A percentile compares a stretch with the other conserved stretches of the same genome.
Evolutionary conservation across 495 filamentous ascomycete species (phyloP).

Genomic region (Podospora pseudopauciseta): DNA sequence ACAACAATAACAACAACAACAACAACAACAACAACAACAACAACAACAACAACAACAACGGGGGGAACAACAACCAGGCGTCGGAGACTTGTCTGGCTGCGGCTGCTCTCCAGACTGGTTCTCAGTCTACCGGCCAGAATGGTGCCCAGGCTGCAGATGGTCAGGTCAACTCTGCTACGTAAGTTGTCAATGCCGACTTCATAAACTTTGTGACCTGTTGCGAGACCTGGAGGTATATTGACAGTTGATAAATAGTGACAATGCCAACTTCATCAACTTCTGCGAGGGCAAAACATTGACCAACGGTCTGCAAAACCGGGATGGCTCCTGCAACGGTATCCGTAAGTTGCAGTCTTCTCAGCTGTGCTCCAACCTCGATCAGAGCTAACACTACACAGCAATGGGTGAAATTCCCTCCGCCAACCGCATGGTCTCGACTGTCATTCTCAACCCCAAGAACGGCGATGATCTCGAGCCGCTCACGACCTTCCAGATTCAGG

Average conservation of each 20-base stretch:
- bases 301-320: slow-evolving; percentile 61
- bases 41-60: slow-evolving; percentile 22
- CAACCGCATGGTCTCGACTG: slow-evolving; percentile 62
- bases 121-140: slow-evolving; percentile 36
- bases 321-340: slow-evolving; percentile 71
- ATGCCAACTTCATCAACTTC: slow-evolving; percentile 67
- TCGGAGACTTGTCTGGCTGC: slow-evolving; percentile 38
- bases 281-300: slow-evolving; percentile 64
- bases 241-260: slow-evolving; percentile 34
- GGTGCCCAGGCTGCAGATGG: slow-evolving; percentile 37
- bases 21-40: slow-evolving; percentile 25
- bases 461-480: slow-evolving; percentile 45
- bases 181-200: slow-evolving; percentile 20
- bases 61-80: slow-evolving; percentile 24
- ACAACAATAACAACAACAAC: slow-evolving; percentile 22
- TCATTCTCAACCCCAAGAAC: slow-evolving; percentile 55
- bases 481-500: slow-evolving; percentile 54
- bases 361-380: background rate
- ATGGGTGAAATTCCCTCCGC: slow-evolving; percentile 70
- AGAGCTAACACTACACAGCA: slow-evolving; percentile 37
- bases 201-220: background rate
- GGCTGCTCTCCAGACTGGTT: slow-evolving; percentile 49
- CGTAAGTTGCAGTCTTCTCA: slow-evolving; percentile 46
- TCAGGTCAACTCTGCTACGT: slow-evolving; percentile 55
- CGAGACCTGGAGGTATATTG: background rate